These are phyloP conservation scores for Neurospora pannonica DNA, from an alignment of 495 filamentous ascomycete species.

Conservation along the genomic window DNA sequence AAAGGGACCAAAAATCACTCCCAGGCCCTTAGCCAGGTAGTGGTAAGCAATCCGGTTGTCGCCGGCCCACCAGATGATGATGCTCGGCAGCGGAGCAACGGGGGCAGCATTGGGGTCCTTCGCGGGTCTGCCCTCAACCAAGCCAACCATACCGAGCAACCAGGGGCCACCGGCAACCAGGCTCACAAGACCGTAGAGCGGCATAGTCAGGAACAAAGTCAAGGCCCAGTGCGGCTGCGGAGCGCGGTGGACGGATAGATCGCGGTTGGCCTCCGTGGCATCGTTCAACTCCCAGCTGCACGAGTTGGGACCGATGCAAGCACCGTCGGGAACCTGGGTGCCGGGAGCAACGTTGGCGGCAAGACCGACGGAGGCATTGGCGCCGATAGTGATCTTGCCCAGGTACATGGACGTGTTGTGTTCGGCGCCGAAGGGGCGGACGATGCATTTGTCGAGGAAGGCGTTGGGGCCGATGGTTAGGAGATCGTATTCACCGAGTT, in stretches of 20 bases:
- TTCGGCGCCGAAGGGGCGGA: slow-evolving; percentile 37
- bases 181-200: slow-evolving; percentile 19
- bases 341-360: slow-evolving; percentile 35
- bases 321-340: slow-evolving; percentile 24
- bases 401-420: slow-evolving; percentile 38
- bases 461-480: slow-evolving; percentile 34
- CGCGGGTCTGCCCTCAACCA: slow-evolving; percentile 19
- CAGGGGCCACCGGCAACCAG: slow-evolving; percentile 27
- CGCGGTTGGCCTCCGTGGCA: slow-evolving; percentile 29
- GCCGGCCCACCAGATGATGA: slow-evolving; percentile 31
- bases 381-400: slow-evolving; percentile 30
- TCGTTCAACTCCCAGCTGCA: slow-evolving; percentile 36
- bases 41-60: slow-evolving; percentile 28
- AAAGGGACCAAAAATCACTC: slow-evolving; percentile 25
- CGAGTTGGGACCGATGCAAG: slow-evolving; percentile 39
- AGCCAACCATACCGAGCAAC: slow-evolving; percentile 29
- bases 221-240: slow-evolving; percentile 28
- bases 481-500: slow-evolving; percentile 37
- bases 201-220: slow-evolving; percentile 19
- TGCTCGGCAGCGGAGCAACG: slow-evolving; percentile 17
- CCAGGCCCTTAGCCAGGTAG: slow-evolving; percentile 25
- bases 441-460: slow-evolving; percentile 24
- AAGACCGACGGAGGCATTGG: slow-evolving; percentile 25
- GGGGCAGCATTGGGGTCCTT: not conserved
- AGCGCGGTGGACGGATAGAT: slow-evolving; percentile 19